These are phyloP conservation scores for Phytophthora litchii DNA, from an alignment of 352 stramenopile genomes.

Conservation along the genomic window DNA sequence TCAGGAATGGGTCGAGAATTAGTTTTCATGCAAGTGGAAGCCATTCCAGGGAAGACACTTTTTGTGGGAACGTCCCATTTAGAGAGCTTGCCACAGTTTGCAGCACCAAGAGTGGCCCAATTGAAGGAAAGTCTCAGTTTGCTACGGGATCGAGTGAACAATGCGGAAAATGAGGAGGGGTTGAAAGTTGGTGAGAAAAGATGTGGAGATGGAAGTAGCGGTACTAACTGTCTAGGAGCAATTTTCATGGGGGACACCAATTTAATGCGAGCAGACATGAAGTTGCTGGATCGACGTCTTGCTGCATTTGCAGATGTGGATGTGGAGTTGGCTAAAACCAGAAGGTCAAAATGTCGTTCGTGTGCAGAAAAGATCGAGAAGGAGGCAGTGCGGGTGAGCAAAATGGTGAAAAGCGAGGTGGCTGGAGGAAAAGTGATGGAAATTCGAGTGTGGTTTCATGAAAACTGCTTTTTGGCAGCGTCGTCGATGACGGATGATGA, in stretches of 20 bases:
- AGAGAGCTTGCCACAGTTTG: conserved; percentile 72
- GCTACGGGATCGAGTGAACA: conserved; percentile 52
- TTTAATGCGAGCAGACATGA: conserved; percentile 63
- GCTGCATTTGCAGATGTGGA: conserved; percentile 45
- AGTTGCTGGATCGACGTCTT: conserved; percentile 51
- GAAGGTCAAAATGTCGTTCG: conserved; percentile 58
- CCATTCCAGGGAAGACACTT: conserved; percentile 49
- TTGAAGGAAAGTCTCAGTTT: conserved; percentile 59
- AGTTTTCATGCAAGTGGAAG: conserved; percentile 59
- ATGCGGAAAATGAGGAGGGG: conserved; percentile 15
- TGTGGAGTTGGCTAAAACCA: conserved; percentile 57
- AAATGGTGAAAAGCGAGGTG: conserved; percentile 52
- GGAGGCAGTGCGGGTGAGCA: conserved; percentile 54
- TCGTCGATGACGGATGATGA: conserved; percentile 38
- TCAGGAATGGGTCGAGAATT: conserved; percentile 79
- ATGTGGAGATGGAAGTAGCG: neutral
- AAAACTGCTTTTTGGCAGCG: conserved; percentile 50
- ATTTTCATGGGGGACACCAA: conserved; percentile 85
- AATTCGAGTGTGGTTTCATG: conserved; percentile 68
- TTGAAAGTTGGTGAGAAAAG: conserved; percentile 16
- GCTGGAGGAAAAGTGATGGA: conserved; percentile 48
- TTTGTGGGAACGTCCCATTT: conserved; percentile 72
- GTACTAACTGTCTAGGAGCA: conserved; percentile 51
- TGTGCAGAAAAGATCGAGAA: conserved; percentile 59
- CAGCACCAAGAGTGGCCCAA: conserved; percentile 48